phyloP scores from a whole-genome alignment of 1,139 yeast species.

The Candida freyschussii region DNA sequence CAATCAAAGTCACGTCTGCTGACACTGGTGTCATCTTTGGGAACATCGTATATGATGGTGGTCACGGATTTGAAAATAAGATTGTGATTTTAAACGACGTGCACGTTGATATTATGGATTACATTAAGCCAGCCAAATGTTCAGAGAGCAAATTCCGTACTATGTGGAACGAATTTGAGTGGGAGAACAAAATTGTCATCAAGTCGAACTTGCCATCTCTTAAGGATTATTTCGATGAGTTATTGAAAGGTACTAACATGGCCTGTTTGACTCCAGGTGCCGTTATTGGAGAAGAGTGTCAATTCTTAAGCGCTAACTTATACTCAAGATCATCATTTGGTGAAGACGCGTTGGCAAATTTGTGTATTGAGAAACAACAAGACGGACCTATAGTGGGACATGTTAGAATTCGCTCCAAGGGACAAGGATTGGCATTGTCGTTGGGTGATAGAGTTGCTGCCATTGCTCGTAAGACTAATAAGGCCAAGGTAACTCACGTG shows the following conservation, averaged over 20 bases:
- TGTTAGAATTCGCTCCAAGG: conserved; percentile 94
- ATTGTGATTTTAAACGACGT: conserved; percentile 92
- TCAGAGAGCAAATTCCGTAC: conserved; percentile 87
- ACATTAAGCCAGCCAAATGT: conserved; percentile 90
- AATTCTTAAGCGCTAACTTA: conserved; percentile 88
- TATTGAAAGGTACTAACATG: conserved; percentile 88
- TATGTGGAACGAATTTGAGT: conserved; percentile 99
- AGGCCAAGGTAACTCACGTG: conserved; percentile 34
- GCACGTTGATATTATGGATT: conserved; percentile 95
- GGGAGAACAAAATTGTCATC: conserved; percentile 98
- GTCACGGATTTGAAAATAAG: conserved; percentile 83
- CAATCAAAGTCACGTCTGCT: conserved; percentile 92
- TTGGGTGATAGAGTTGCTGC: conserved; percentile 92
- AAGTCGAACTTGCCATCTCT: conserved; percentile 65
- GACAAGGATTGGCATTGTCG: conserved; percentile 94
- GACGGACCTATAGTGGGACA: conserved; percentile 86
- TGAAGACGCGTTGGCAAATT: conserved; percentile 94
- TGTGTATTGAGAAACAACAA: conserved; percentile 81
- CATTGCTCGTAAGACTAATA: conserved; percentile 53
- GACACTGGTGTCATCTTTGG: conserved; percentile 98
- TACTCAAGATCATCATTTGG: conserved; percentile 94
- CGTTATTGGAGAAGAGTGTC: conserved; percentile 78
- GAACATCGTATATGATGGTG: conserved; percentile 94
- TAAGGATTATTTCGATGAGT: conserved; percentile 72
- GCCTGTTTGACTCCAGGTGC: conserved; percentile 91